phyloP scores from a whole-genome alignment of 1,284 basidiomycete species.

The Microbotryum intermedium region DNA sequence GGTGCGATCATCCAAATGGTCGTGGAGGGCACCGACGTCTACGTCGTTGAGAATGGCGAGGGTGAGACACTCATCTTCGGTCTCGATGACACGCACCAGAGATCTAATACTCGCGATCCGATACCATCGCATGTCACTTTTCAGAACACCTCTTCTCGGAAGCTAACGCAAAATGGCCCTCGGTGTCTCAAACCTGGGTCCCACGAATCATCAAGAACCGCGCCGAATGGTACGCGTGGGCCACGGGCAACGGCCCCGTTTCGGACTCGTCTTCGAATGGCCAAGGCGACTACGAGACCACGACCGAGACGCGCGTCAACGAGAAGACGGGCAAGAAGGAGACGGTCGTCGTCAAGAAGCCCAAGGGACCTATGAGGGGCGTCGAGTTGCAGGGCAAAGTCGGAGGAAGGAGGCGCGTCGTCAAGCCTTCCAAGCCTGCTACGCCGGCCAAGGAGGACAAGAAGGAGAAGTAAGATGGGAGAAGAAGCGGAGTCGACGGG shows the following conservation, averaged over 20 bases:
- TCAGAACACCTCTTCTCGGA: constrained; percentile 20
- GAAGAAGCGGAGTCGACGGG: too few relatives aligned
- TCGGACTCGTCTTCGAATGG: neutral
- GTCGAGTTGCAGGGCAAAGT: constrained; percentile 23
- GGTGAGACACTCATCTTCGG: constrained; percentile 17
- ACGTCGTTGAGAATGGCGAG: constrained; percentile 33
- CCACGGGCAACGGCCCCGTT: neutral
- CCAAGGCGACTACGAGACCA: constrained; percentile 4
- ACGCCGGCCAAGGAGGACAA: neutral
- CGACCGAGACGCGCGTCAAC: neutral
- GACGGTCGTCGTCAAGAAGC: neutral
- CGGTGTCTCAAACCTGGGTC: constrained; percentile 22
- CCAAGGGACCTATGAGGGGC: constrained; percentile 15
- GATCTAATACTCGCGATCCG: too few relatives aligned
- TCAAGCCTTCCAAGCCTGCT: neutral
- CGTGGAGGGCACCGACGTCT: constrained; percentile 34
- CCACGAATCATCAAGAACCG: constrained; percentile 2
- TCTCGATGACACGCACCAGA: neutral
- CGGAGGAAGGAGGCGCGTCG: constrained; percentile 21
- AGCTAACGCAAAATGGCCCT: constrained; percentile 12
- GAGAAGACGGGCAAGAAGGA: constrained; percentile 7
- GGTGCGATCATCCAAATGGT: constrained; percentile 31
- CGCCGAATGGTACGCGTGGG: neutral
- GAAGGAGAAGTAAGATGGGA: neutral
- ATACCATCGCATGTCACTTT: too few relatives aligned